These are phyloP conservation scores for Marasmius tenuissimus DNA, from an alignment of 1,284 basidiomycete genomes.

Conservation along the genomic window DNA sequence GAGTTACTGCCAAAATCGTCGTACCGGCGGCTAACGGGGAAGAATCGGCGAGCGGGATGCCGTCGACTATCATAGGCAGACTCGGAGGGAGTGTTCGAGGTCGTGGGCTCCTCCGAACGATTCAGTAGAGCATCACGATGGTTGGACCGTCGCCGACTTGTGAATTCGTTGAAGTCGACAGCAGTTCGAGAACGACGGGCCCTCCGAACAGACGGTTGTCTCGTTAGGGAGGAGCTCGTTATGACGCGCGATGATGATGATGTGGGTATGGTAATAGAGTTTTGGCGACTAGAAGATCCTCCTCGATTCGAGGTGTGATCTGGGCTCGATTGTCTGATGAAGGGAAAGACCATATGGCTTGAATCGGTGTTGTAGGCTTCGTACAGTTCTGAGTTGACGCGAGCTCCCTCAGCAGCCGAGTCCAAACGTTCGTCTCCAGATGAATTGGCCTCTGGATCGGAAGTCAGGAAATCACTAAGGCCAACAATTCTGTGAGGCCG, in stretches of 20 bases:
- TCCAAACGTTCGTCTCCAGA: conserved; percentile 52
- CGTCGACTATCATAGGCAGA: not conserved
- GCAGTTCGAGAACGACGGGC: conserved; percentile 25
- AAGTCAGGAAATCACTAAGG: conserved; percentile 44
- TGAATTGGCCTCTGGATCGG: conserved; percentile 50
- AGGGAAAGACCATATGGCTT: conserved; percentile 10
- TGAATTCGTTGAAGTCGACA: conserved; percentile 22
- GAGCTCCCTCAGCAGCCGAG: conserved; percentile 45
- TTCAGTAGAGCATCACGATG: conserved; percentile 8
- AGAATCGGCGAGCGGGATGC: not conserved
- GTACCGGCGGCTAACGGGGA: not conserved
- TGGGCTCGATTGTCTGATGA: conserved; percentile 26
- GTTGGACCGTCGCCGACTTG: conserved; percentile 42
- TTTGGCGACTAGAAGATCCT: conserved; percentile 3
- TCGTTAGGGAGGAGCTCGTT: not conserved
- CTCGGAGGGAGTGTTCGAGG: not conserved
- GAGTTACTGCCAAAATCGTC: not conserved
- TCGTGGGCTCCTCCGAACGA: not conserved
- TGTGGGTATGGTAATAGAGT: conserved; percentile 1
- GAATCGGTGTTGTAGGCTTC: conserved; percentile 35
- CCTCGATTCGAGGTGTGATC: conserved; percentile 1
- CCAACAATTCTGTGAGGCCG: conserved; percentile 31
- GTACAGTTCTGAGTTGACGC: conserved; percentile 55
- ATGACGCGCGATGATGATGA: not conserved
- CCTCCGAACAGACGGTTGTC: conserved; percentile 4